phyloP scores from a whole-genome alignment of 805 yeast species.

The Tanozyma kutaoensis region DNA sequence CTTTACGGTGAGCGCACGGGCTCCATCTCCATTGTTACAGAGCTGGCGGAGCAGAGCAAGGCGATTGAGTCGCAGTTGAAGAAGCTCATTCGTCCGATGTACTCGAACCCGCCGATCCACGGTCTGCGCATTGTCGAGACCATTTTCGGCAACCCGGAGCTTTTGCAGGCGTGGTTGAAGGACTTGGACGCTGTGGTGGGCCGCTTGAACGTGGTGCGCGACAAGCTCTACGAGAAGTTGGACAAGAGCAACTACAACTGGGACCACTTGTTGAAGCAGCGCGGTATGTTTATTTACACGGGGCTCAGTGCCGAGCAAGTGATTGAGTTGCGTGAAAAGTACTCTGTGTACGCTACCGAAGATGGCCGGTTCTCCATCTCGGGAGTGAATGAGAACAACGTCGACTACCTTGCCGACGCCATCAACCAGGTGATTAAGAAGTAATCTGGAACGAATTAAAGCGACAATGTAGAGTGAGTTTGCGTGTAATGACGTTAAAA shows the following conservation, averaged over 20 bases:
- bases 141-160: slow-evolving; percentile 46
- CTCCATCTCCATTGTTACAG: slow-evolving; percentile 53
- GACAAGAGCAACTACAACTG: slow-evolving; percentile 56
- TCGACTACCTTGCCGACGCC: slow-evolving; percentile 56
- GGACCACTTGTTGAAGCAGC: slow-evolving; percentile 79
- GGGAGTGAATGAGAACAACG: slow-evolving; percentile 73
- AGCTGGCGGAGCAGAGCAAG: slow-evolving; percentile 35
- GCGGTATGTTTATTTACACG: slow-evolving; percentile 95
- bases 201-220: slow-evolving; percentile 65
- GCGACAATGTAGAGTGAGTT: no score
- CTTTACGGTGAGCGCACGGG: slow-evolving; percentile 54
- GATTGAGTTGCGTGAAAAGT: slow-evolving; percentile 51
- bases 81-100: slow-evolving; percentile 71
- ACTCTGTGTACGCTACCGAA: slow-evolving; percentile 70
- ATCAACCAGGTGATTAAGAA: slow-evolving; percentile 36
- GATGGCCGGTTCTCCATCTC: slow-evolving; percentile 90
- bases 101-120: slow-evolving; percentile 90
- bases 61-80: slow-evolving; percentile 71
- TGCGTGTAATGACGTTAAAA: no score
- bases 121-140: slow-evolving; percentile 83
- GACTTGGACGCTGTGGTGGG: slow-evolving; percentile 73
- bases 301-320: slow-evolving; percentile 68
- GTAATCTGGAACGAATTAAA: no score
- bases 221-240: slow-evolving; percentile 46
- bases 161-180: slow-evolving; percentile 62